These are phyloP conservation scores for Larix sibirica DNA, from an alignment of 83 land plant genomes.

Conservation along the genomic window DNA sequence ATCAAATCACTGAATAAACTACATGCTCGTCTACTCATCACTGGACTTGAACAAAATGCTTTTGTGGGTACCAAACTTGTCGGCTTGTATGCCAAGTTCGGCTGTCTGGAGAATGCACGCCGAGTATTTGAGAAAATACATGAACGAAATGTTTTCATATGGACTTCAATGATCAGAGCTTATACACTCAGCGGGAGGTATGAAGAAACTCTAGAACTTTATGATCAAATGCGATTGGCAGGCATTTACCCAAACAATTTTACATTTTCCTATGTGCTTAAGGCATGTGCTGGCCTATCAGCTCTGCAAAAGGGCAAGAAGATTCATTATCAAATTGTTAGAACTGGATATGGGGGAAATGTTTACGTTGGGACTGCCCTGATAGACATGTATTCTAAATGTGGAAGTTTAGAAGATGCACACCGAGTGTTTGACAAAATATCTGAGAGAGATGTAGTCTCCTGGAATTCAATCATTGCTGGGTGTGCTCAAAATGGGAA, in stretches of 20 bases:
- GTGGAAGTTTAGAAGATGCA: conserved; percentile 35
- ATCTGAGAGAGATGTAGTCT: conserved; percentile 23
- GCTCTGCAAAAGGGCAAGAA: conserved; percentile 33
- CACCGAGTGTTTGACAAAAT: conserved; percentile 29
- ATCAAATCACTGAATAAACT: not conserved
- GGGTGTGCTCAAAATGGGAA: conserved; percentile 27
- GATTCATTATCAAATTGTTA: conserved; percentile 30
- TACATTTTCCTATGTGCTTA: conserved; percentile 25
- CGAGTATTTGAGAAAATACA: conserved; percentile 33
- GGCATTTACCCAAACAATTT: conserved; percentile 42
- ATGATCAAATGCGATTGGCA: conserved; percentile 23
- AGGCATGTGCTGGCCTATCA: conserved; percentile 35
- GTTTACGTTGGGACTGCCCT: conserved; percentile 46
- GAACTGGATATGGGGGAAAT: conserved; percentile 27
- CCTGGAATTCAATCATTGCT: conserved; percentile 65
- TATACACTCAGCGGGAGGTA: conserved; percentile 34
- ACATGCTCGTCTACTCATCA: conserved; percentile 36
- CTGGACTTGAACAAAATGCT: conserved; percentile 25
- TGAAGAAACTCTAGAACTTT: conserved; percentile 27
- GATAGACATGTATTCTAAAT: conserved; percentile 33
- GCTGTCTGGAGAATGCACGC: conserved; percentile 33
- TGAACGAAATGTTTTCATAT: conserved; percentile 49
- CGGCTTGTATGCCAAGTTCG: conserved; percentile 55
- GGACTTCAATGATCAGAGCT: conserved; percentile 59
- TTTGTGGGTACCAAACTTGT: conserved; percentile 40